Evolutionary conservation across 129 eudicot genomes (phyloP).

Genomic region (Tagetes erecta): DNA sequence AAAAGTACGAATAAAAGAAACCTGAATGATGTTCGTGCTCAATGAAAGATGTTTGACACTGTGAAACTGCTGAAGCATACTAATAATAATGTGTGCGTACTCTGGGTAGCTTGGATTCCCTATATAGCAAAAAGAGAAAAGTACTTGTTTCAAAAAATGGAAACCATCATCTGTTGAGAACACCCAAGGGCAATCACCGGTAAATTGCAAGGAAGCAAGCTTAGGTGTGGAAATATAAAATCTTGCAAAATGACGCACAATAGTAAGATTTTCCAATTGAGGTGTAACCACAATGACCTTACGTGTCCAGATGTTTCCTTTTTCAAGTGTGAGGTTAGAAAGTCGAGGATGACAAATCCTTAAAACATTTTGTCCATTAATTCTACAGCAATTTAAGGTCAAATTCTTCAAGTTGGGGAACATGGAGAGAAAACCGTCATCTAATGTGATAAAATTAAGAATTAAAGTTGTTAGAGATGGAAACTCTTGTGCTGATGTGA

Average conservation of each 20-base stretch:
- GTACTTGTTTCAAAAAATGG: neutral
- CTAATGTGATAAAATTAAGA: neutral
- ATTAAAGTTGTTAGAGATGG: neutral
- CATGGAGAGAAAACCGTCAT: neutral
- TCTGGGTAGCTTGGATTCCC: neutral
- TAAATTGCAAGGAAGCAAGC: neutral
- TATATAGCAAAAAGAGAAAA: neutral
- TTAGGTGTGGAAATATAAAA: neutral
- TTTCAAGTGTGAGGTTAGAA: constrained; percentile 1
- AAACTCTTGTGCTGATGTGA: neutral
- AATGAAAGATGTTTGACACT: neutral
- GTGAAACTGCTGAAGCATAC: neutral
- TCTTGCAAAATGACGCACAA: neutral
- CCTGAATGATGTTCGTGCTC: neutral
- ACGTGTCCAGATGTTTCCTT: neutral
- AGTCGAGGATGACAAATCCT: neutral
- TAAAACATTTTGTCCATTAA: neutral
- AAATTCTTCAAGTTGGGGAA: constrained; percentile 4
- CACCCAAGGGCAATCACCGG: neutral
- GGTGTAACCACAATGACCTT: neutral
- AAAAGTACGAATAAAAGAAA: neutral
- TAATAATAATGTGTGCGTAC: neutral
- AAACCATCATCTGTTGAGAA: constrained; percentile 1
- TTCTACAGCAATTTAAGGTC: neutral
- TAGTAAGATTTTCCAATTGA: neutral